phyloP scores from a whole-genome alignment of 371 early-diverging fungal genomes.

The Actinomortierella ambigua region DNA sequence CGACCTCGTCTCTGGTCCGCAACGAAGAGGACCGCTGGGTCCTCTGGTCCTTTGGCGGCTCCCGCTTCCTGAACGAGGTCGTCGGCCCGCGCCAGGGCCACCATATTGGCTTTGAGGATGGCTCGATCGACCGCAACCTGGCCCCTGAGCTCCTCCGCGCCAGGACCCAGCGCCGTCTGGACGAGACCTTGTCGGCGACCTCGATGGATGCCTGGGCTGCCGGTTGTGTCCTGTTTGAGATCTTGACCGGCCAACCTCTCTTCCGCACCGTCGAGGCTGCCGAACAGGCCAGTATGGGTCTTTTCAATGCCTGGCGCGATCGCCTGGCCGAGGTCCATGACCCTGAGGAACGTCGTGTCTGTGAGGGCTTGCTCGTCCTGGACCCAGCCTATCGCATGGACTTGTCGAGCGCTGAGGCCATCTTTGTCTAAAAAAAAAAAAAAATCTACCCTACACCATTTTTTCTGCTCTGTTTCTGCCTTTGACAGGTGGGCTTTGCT shows the following conservation, averaged over 20 bases:
- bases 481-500: too few relatives aligned
- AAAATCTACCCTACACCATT: too few relatives aligned
- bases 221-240: constrained; percentile 44
- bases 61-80: constrained; percentile 45
- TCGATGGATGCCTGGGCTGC: constrained; percentile 47
- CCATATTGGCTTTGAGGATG: constrained; percentile 32
- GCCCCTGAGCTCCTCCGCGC: constrained; percentile 39
- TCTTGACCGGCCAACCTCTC: constrained; percentile 38
- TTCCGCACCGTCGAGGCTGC: constrained; percentile 46
- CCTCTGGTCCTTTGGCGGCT: constrained; percentile 42
- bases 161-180: constrained; percentile 16
- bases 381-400: constrained; percentile 32
- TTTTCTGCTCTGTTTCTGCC: too few relatives aligned
- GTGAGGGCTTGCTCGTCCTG: constrained; percentile 34
- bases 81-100: constrained; percentile 40
- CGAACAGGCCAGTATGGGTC: constrained; percentile 36
- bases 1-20: constrained; percentile 39
- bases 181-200: constrained; percentile 29
- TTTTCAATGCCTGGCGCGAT: constrained; percentile 44
- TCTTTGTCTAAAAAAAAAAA: constrained; percentile 20
- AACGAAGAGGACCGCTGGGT: constrained; percentile 46
- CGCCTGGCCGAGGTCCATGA: constrained; percentile 30
- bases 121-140: constrained; percentile 35
- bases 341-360: constrained; percentile 23
- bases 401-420: constrained; percentile 22